Percentiles rank a stretch among this genome's conserved stretches.
These are phyloP conservation scores for Sarcodon sp. DNA, from an alignment of 768 basidiomycete species.

Conservation along the genomic window DNA sequence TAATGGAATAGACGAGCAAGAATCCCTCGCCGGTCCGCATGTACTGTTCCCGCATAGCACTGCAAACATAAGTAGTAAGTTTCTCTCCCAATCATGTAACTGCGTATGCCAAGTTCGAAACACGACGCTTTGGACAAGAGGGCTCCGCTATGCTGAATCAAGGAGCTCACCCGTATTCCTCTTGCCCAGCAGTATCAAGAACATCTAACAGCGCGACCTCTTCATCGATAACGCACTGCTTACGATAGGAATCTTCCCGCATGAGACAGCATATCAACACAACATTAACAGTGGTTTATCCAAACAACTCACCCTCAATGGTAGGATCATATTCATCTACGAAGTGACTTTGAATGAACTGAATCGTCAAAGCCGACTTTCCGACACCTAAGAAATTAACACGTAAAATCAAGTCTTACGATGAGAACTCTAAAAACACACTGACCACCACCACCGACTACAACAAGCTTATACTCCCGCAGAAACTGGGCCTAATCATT, in stretches of 20 bases:
- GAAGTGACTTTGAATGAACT: conserved; percentile 94
- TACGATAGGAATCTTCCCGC: conserved; percentile 80
- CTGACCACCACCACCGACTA: conserved; percentile 94
- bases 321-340: conserved; percentile 93
- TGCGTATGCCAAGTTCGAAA: no score
- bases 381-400: conserved; percentile 89
- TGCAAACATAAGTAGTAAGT: conserved; percentile 14
- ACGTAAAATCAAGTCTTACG: conserved; percentile 88
- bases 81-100: not conserved
- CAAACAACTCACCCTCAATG: conserved; percentile 56
- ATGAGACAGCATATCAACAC: not conserved
- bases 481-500: conserved; percentile 68
- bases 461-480: conserved; percentile 96
- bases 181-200: conserved; percentile 94
- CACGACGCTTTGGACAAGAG: no score
- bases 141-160: not conserved
- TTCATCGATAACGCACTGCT: conserved; percentile 96
- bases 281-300: not conserved
- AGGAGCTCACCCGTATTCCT: conserved; percentile 76
- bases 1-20: conserved; percentile 95
- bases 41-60: conserved; percentile 98
- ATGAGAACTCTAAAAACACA: conserved; percentile 26
- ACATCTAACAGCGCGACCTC: conserved; percentile 96
- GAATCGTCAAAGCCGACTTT: conserved; percentile 92
- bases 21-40: conserved; percentile 99